A percentile compares a stretch with the other conserved stretches of the same genome.
Evolutionary conservation across 345 rosid genomes (phyloP).

Genomic region (Melaleuca alternifolia): DNA sequence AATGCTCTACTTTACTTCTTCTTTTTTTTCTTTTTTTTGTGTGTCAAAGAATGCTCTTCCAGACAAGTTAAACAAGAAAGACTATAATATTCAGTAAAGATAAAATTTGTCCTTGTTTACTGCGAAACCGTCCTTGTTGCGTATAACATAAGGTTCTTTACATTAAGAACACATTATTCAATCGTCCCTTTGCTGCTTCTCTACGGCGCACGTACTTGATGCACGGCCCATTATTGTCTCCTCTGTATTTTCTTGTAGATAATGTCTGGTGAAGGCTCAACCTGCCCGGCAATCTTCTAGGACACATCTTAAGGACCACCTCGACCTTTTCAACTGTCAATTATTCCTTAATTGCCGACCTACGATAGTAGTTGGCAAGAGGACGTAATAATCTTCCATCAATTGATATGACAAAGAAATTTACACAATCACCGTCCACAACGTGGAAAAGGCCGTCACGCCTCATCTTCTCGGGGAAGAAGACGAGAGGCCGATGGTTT

Average conservation of each 20-base stretch:
- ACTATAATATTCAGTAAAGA: neutral
- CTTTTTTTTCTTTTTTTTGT: no score
- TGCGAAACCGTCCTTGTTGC: neutral
- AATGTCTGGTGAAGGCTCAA: neutral
- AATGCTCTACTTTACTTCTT: neutral
- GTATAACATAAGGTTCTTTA: neutral
- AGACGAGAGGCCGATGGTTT: neutral
- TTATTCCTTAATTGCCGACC: neutral
- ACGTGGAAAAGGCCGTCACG: neutral
- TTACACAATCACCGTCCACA: neutral
- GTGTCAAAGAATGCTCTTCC: neutral
- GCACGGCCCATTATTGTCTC: neutral
- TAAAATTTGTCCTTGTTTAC: neutral
- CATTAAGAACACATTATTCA: neutral
- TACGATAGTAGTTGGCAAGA: neutral
- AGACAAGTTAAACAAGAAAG: neutral
- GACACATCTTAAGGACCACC: neutral
- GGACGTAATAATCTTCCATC: neutral
- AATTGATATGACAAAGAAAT: neutral
- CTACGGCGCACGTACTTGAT: neutral
- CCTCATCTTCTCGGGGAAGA: neutral
- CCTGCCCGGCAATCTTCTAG: neutral
- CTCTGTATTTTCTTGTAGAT: neutral
- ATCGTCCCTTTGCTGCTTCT: neutral
- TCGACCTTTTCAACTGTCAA: neutral